Percentiles rank a stretch among this genome's conserved stretches.
These are phyloP conservation scores for Plectosphaerella cucumerina DNA, from an alignment of 2,329 filamentous ascomycete genomes.

Conservation along the genomic window DNA sequence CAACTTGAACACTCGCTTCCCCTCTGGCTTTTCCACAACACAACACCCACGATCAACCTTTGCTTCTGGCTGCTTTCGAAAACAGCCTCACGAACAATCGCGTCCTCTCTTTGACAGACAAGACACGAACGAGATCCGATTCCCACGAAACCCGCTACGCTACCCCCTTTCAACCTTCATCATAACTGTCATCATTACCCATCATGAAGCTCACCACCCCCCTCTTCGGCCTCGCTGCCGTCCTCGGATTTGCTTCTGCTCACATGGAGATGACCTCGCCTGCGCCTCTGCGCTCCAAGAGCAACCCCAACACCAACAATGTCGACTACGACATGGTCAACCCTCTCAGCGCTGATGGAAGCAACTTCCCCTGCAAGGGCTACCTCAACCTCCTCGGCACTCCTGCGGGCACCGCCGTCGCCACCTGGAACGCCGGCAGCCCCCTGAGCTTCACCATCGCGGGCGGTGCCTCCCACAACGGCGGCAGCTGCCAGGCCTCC, in stretches of 20 bases:
- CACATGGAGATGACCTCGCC: slow-evolving; percentile 26
- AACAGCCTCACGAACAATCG: too few relatives aligned
- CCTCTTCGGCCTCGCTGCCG: slow-evolving; percentile 28
- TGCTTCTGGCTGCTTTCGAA: too few relatives aligned
- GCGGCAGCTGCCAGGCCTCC: slow-evolving; percentile 73
- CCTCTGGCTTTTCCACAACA: too few relatives aligned
- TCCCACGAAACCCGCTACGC: too few relatives aligned
- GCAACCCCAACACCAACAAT: slow-evolving; percentile 24
- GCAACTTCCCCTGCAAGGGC: slow-evolving; percentile 60
- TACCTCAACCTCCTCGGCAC: slow-evolving; percentile 38
- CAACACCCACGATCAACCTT: too few relatives aligned
- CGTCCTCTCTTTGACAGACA: too few relatives aligned
- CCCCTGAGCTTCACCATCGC: slow-evolving; percentile 59
- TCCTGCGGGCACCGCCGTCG: slow-evolving; percentile 45
- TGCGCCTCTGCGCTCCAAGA: slow-evolving; percentile 20
- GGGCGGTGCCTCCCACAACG: slow-evolving; percentile 60
- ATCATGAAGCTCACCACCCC: slow-evolving; percentile 35
- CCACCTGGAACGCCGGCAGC: slow-evolving; percentile 58
- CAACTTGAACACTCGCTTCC: too few relatives aligned
- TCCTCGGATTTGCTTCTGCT: slow-evolving; percentile 26
- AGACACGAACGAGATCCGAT: too few relatives aligned
- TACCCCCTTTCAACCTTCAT: too few relatives aligned
- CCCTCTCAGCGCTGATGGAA: slow-evolving; percentile 46
- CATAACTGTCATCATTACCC: neutral
- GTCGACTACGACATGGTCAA: slow-evolving; percentile 55